These are phyloP conservation scores for Neophaeococcomyces aloes DNA, from an alignment of 2,329 filamentous ascomycete species.

Conservation along the genomic window DNA sequence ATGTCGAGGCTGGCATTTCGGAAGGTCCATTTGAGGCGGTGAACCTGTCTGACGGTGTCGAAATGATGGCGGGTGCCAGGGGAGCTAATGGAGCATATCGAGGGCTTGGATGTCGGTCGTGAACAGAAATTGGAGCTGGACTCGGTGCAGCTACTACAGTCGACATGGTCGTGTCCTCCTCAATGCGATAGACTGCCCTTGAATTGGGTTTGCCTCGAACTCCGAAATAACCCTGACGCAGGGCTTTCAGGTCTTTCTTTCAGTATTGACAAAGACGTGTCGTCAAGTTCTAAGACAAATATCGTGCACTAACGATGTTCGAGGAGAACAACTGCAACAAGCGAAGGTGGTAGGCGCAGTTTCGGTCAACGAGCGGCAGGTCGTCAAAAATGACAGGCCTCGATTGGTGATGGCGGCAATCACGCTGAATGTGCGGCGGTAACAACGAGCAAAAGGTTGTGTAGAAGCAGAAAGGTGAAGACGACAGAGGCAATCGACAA, in stretches of 20 bases:
- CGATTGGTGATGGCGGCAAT: constrained; percentile 21
- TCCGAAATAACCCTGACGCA: not conserved
- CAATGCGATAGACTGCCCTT: not conserved
- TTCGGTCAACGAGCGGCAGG: constrained; percentile 20
- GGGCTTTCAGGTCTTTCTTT: not conserved
- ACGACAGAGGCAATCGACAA: constrained; percentile 28
- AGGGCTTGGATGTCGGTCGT: constrained; percentile 36
- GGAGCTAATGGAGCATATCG: constrained; percentile 35
- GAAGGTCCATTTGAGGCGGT: constrained; percentile 8
- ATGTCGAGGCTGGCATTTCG: constrained; percentile 4
- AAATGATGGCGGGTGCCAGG: constrained; percentile 24
- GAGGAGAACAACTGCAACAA: constrained; percentile 6
- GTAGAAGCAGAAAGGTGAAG: constrained; percentile 17
- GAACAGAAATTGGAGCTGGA: constrained; percentile 33
- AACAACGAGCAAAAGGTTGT: constrained; percentile 19
- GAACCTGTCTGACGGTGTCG: constrained; percentile 13
- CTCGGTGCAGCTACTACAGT: constrained; percentile 39
- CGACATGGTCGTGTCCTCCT: constrained; percentile 30
- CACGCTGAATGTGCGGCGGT: constrained; percentile 16
- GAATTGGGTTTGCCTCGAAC: not conserved
- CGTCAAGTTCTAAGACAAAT: constrained; percentile 8
- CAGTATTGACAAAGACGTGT: not conserved
- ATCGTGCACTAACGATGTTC: constrained; percentile 18
- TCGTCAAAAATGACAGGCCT: constrained; percentile 18
- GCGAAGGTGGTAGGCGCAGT: constrained; percentile 12